Evolutionary conservation across 805 yeast genomes (phyloP).

Genomic region (Saccharomycopsis sp.): DNA sequence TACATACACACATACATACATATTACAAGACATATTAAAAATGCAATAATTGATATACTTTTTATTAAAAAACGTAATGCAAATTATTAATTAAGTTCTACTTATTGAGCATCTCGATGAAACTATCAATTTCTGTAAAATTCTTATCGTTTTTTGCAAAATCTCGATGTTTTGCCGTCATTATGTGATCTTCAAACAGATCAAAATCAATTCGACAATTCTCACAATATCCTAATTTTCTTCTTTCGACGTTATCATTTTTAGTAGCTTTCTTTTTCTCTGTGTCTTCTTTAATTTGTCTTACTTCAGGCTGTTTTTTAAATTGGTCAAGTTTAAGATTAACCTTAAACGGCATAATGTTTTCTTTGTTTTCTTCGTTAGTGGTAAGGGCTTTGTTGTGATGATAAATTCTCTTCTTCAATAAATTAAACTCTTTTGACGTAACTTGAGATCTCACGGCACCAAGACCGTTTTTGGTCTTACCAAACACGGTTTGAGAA

Average conservation of each 20-base stretch:
- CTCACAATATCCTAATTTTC: slow-evolving; percentile 74
- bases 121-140: slow-evolving; percentile 68
- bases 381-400: slow-evolving; percentile 8
- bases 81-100: no score
- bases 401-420: slow-evolving; percentile 36
- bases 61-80: no score
- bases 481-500: background rate
- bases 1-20: no score
- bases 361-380: slow-evolving; percentile 2
- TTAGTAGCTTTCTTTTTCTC: slow-evolving; percentile 12
- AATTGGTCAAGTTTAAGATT: slow-evolving; percentile 12
- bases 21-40: no score
- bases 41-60: no score
- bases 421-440: slow-evolving; percentile 42
- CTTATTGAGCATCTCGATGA: slow-evolving; percentile 40
- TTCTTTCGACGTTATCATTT: slow-evolving; percentile 10
- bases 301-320: slow-evolving; percentile 34
- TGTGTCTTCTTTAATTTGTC: slow-evolving; percentile 12
- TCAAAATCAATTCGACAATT: slow-evolving; percentile 84
- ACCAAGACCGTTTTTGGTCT: slow-evolving; percentile 41
- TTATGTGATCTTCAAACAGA: slow-evolving; percentile 68
- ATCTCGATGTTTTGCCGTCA: slow-evolving; percentile 60
- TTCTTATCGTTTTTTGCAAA: slow-evolving; percentile 70
- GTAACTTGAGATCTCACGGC: slow-evolving; percentile 53
- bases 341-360: slow-evolving; percentile 4